Conservation (phyloP, 176 grass and related monocot genomes). For the Zea luxurians region DNA sequence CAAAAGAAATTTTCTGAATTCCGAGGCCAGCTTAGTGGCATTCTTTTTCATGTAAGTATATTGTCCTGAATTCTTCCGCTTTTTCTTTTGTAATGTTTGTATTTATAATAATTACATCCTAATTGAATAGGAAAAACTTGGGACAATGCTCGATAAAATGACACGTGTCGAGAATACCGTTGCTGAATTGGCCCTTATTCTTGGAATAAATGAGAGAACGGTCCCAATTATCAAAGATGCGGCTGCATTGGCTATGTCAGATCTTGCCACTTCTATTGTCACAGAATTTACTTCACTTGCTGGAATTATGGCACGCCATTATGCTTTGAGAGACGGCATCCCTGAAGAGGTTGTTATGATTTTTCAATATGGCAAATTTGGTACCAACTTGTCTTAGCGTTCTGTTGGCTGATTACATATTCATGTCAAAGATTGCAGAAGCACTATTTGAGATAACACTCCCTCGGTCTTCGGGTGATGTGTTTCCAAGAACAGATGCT, state of each 20-base stretch:
- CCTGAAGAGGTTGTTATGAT: conserved; percentile 55
- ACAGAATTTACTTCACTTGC: conserved; percentile 92
- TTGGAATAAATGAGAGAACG: conserved; percentile 54
- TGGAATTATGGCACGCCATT: conserved; percentile 91
- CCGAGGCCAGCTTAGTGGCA: conserved; percentile 65
- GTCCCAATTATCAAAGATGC: conserved; percentile 67
- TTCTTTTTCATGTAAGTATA: conserved; percentile 95
- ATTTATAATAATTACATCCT: conserved; percentile 24
- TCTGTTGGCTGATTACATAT: conserved; percentile 37
- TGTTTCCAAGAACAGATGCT: conserved; percentile 85
- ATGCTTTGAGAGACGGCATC: conserved; percentile 81
- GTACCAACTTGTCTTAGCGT: background rate
- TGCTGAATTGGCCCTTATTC: conserved; percentile 51
- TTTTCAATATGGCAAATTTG: conserved; percentile 11
- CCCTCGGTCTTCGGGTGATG: conserved; percentile 83
- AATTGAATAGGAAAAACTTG: conserved; percentile 81
- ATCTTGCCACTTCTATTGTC: conserved; percentile 85
- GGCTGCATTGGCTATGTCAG: conserved; percentile 80
- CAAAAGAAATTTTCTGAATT: conserved; percentile 91
- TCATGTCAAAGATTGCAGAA: conserved; percentile 76
- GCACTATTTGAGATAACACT: conserved; percentile 89
- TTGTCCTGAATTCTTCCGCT: background rate
- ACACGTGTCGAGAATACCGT: conserved; percentile 58
- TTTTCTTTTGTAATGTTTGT: conserved; percentile 15
- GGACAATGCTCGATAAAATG: conserved; percentile 96